phyloP scores from a whole-genome alignment of 2,329 filamentous ascomycete genomes.

The Alternaria sp. region DNA sequence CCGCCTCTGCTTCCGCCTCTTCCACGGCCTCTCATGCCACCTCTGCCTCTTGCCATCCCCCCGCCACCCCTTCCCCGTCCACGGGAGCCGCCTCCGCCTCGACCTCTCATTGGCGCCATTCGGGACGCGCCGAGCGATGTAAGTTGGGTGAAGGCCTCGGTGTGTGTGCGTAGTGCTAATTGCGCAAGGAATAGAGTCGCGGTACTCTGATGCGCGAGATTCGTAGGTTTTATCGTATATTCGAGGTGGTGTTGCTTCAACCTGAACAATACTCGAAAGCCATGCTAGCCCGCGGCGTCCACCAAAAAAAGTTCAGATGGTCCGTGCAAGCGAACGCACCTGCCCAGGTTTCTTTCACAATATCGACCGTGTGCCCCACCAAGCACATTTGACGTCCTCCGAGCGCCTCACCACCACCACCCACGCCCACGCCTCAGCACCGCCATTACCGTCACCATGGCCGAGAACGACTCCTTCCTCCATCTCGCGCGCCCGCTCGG shows the following conservation, averaged over 20 bases:
- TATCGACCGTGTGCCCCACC: conserved; percentile 36
- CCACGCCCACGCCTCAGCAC: not conserved
- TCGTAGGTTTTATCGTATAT: not conserved
- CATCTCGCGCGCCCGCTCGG: conserved; percentile 93
- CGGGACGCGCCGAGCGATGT: not conserved
- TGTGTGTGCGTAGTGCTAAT: not conserved
- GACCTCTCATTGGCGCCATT: conserved; percentile 26
- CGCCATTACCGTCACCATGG: conserved; percentile 75
- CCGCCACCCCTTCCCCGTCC: conserved; percentile 17
- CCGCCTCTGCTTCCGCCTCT: conserved; percentile 30
- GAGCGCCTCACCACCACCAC: conserved; percentile 20
- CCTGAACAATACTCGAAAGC: not conserved
- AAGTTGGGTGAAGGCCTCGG: not conserved
- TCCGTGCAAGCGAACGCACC: conserved; percentile 44
- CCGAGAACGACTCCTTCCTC: conserved; percentile 84
- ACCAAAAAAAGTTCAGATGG: conserved; percentile 32
- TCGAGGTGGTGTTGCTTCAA: not conserved
- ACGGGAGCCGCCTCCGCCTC: conserved; percentile 31
- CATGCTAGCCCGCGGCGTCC: conserved; percentile 1
- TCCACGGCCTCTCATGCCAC: conserved; percentile 14
- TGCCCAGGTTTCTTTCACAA: conserved; percentile 45
- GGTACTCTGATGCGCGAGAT: not conserved
- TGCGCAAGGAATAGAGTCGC: not conserved
- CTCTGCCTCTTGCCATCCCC: conserved; percentile 12
- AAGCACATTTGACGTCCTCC: conserved; percentile 25